Conservation (phyloP, 2,329 filamentous ascomycete species). For the Diaporthe aspalathi region DNA sequence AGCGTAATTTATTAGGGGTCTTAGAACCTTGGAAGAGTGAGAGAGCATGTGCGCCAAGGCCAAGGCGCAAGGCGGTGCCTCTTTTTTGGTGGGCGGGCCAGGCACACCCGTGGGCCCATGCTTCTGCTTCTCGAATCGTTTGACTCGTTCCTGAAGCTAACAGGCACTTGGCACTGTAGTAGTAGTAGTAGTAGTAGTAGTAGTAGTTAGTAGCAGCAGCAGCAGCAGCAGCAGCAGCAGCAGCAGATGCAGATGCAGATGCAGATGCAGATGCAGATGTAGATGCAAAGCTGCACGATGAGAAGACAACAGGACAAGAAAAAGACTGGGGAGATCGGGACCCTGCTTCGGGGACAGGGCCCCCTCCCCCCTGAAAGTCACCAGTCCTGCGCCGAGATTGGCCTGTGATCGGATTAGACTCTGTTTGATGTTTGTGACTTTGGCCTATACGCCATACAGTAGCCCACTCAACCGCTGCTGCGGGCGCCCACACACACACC, state of each 20-base stretch:
- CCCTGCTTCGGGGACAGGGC: too few relatives aligned
- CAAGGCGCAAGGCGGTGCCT: background rate
- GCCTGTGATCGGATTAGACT: conserved; percentile 23
- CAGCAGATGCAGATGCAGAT: too few relatives aligned
- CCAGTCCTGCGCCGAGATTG: conserved; percentile 26
- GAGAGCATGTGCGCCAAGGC: too few relatives aligned
- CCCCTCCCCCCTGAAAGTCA: background rate
- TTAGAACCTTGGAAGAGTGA: background rate
- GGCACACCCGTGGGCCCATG: background rate
- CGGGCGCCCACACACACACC: background rate
- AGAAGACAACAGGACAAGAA: background rate
- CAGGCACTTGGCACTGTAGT: background rate
- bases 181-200: too few relatives aligned
- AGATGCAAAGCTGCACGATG: too few relatives aligned
- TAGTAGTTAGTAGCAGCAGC: too few relatives aligned
- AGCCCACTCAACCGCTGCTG: too few relatives aligned
- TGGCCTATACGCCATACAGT: conserved; percentile 6
- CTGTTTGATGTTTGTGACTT: conserved; percentile 30
- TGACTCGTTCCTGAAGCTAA: conserved; percentile 26
- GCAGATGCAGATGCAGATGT: too few relatives aligned
- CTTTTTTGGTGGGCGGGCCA: background rate
- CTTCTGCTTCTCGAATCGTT: conserved; percentile 11
- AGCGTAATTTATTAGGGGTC: conserved; percentile 24
- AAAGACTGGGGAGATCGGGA: background rate
- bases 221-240: too few relatives aligned